Evolutionary conservation across 257 asterid species (phyloP), one percentile per base, ranked within the genome.

Genomic region (Verbascum thapsus): DNA sequence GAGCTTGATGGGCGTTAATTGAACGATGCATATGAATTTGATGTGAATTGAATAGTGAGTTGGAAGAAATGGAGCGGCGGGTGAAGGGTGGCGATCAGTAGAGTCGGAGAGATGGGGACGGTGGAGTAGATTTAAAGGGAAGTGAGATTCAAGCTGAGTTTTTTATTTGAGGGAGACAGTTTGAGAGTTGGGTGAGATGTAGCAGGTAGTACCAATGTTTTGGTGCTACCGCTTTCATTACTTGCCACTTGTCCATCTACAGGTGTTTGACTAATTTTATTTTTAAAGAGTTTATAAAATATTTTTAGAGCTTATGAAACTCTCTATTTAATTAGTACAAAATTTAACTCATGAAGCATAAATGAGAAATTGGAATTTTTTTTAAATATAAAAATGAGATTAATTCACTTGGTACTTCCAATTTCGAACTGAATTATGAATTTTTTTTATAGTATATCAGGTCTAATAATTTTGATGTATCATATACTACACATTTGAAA

Each of bases 101-200:
- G 57, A 32, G 53, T 67, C 47, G 58, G 57, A 11, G 75, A 7
- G 61, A 53, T 49, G 48, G 63, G 17, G 62, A 57, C 16, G 66
- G 62, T 8, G 70, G 63, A 75, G 80, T 75, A 20, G 43, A 70
- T 70, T 75, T 63, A 49, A 70, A 70, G 80, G 59, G 47, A 75
- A 65, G 76, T 53, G 44, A 39, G 44, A 39, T 39, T 39, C n/a
- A 39, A 39, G n/a, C 44, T 1, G n/a, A 12, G 44, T 8, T 39
- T 39, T 39, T 39, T 42, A 44, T 18, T 26, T 54, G 61, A 15
- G 12, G 61, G 19, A 7, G 22, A 8, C 32, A 30, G 44, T 54
- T 51, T 2, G 18, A 3, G 39, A 12, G 7, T 5, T 0, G 8
- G 17, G 8, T 30, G 32, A 50, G 34, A 23, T 6, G 5, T 12